Evolutionary conservation across 2,329 filamentous ascomycete genomes (phyloP).

Genomic region (Neofusicoccum umdonicola): DNA sequence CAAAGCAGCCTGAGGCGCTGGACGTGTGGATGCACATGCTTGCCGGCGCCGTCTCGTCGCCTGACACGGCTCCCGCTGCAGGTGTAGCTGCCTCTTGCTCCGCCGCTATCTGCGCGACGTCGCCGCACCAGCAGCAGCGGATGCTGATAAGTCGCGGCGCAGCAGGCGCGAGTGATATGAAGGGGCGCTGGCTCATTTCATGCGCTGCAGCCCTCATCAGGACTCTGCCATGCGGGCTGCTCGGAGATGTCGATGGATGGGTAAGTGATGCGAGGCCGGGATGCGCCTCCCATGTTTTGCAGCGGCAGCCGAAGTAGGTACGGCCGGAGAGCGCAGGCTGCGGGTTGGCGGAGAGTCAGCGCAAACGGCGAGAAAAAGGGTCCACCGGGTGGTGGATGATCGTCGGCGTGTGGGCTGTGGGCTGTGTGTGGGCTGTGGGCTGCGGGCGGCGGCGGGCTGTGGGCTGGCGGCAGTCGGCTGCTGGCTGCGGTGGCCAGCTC

Average conservation of each 20-base stretch:
- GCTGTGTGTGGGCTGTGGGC: too few species aligned
- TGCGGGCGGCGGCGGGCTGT: too few species aligned
- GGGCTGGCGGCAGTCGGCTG: too few species aligned
- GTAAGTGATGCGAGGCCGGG: background rate
- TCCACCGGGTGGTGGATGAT: too few species aligned
- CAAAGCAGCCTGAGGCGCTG: background rate
- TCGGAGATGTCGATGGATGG: background rate
- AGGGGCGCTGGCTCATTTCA: background rate
- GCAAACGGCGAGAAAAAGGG: background rate
- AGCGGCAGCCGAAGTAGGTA: background rate
- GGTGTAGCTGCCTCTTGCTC: background rate
- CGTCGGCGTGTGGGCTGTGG: too few species aligned
- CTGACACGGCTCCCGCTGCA: background rate
- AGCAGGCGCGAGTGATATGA: background rate
- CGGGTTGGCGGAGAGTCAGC: too few species aligned
- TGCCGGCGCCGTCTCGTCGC: background rate
- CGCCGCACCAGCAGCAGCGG: background rate
- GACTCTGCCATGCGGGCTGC: background rate
- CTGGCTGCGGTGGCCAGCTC: too few species aligned
- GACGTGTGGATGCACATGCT: background rate
- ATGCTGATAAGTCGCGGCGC: background rate
- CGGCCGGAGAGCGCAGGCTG: background rate
- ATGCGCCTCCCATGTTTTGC: background rate
- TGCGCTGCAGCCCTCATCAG: background rate
- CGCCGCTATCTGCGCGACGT: background rate